Conservation (phyloP, 345 rosid species). For the Moricandia arvensis region DNA sequence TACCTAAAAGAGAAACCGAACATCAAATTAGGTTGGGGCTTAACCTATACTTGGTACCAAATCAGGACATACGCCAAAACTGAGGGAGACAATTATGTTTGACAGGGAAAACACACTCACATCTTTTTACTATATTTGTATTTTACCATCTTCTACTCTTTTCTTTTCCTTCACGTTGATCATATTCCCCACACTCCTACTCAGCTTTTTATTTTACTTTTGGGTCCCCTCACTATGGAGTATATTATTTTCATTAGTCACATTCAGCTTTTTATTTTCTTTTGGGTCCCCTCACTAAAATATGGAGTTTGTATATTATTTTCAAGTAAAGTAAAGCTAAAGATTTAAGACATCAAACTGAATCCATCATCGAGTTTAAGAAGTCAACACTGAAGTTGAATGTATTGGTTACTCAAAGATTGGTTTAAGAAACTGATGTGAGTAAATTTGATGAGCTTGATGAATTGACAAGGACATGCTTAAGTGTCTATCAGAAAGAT, state of each 20-base stretch:
- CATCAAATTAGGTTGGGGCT: constrained; percentile 33
- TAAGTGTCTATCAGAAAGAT: too few relatives aligned
- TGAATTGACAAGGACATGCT: too few relatives aligned
- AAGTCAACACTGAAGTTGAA: background rate
- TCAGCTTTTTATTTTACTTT: constrained; percentile 16
- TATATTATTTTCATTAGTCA: too few relatives aligned
- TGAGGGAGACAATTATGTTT: constrained; percentile 31
- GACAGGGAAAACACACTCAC: constrained; percentile 26
- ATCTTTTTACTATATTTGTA: constrained; percentile 5
- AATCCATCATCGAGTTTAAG: background rate
- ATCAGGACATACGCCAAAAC: constrained; percentile 28
- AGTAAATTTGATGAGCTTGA: background rate
- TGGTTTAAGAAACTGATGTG: background rate
- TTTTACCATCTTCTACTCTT: background rate
- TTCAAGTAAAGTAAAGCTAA: background rate
- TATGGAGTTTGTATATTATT: too few relatives aligned
- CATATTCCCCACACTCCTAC: constrained; percentile 1
- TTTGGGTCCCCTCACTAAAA: constrained; percentile 18
- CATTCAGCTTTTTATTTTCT: constrained; percentile 11
- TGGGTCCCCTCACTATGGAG: constrained; percentile 20
- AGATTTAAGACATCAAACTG: background rate
- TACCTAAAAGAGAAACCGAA: background rate
- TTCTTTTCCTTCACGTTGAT: constrained; percentile 2
- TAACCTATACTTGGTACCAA: constrained; percentile 33
- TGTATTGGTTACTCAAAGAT: background rate